Evolutionary conservation across 805 yeast species (phyloP), one percentile per base, ranked within the genome.

Genomic region (Saccharomyces mikatae): DNA sequence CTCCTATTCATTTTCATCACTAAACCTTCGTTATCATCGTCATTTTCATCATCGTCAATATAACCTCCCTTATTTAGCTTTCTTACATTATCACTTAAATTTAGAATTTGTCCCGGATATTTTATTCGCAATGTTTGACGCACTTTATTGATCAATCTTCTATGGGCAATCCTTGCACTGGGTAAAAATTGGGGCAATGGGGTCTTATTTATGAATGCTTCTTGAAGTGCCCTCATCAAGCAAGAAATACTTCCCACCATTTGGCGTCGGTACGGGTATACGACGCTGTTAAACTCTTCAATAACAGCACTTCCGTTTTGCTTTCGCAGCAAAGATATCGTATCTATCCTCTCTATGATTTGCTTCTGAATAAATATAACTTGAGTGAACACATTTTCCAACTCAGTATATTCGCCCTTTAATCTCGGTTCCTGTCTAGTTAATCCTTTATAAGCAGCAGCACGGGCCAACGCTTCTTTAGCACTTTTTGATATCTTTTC

Each of bases 161-260:
- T 62, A 46, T 79, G 82, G 1, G 82, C 74, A 47, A 77, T 70
- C 57, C 77, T 70, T 1, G 79, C 71, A 60, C 81, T 76, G 1
- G 82, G 82, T 21, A 79, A 53, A 59, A 70, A 78, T 56, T 78
- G 82, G 1, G 83, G 82, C 28, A 79, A 53, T 1, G 82, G 82
- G 0, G 73, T 62, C 55, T 78, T 78, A 47, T 69, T 75, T 6
- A 62, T 49, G n/a, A 77, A 60, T 0, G 81, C 78, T 41, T 71
- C 72, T 54, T 76, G 75, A 13, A 78, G 66, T 8, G 78, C 75
- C 44, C 79, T 69, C 60, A 77, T 61, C 3, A 69, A 53, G 50
- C 72, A 67, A 17, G 69, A 64, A 44, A 78, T 56, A 8, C 77
- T 70, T 6, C 76, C 80, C 4, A 72, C 72, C 9, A 73, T 56